Percentiles rank a stretch among this genome's conserved stretches.
These are phyloP conservation scores for Thozetella sp. DNA, from an alignment of 495 filamentous ascomycete genomes.

Conservation along the genomic window DNA sequence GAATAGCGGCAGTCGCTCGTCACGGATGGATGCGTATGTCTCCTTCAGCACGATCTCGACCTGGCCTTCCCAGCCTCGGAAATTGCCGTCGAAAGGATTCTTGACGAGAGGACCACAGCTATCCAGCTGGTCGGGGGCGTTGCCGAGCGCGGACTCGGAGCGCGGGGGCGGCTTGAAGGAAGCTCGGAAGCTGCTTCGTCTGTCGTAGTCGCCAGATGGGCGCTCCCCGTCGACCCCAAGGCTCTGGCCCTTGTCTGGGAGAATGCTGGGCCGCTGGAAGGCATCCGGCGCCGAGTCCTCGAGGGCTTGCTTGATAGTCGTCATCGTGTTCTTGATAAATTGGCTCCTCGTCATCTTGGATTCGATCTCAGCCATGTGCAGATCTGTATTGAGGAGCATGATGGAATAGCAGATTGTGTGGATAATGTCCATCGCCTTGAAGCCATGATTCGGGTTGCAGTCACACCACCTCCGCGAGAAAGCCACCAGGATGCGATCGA, in stretches of 20 bases:
- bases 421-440: slow-evolving; percentile 89
- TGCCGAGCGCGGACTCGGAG: slow-evolving; percentile 40
- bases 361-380: slow-evolving; percentile 92
- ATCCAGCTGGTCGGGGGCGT: slow-evolving; percentile 32
- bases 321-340: slow-evolving; percentile 96
- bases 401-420: slow-evolving; percentile 98
- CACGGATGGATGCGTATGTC: slow-evolving; percentile 87
- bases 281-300: slow-evolving; percentile 68
- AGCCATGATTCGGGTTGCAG: slow-evolving; percentile 93
- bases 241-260: slow-evolving; percentile 33
- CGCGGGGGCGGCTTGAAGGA: slow-evolving; percentile 51
- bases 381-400: slow-evolving; percentile 92
- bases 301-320: slow-evolving; percentile 78
- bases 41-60: slow-evolving; percentile 89
- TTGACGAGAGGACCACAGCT: slow-evolving; percentile 73
- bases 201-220: slow-evolving; percentile 44
- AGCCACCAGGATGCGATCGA: slow-evolving; percentile 89
- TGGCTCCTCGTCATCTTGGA: slow-evolving; percentile 93
- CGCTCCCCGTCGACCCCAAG: slow-evolving; percentile 24
- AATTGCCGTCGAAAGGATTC: slow-evolving; percentile 72
- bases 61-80: slow-evolving; percentile 85
- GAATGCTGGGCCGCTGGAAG: slow-evolving; percentile 57
- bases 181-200: slow-evolving; percentile 35
- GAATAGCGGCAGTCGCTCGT: slow-evolving; percentile 81
- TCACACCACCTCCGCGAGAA: slow-evolving; percentile 90